Evolutionary conservation across 495 filamentous ascomycete genomes (phyloP).

Genomic region (Rhypophila decipiens): DNA sequence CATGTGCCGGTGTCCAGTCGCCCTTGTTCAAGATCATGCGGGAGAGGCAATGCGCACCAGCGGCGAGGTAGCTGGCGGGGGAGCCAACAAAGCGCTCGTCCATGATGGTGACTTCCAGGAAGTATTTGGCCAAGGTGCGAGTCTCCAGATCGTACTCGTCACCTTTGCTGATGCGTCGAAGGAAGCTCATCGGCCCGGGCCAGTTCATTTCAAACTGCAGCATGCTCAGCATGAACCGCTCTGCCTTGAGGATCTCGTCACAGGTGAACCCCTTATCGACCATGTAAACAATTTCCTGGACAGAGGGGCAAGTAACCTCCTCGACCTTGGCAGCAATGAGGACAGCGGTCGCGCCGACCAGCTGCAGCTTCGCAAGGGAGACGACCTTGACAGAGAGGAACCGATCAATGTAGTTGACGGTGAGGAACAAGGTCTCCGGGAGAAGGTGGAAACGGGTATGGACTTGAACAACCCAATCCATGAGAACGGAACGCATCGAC

Average conservation of each 20-base stretch:
- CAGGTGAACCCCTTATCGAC: conserved; percentile 83
- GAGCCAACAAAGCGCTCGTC: conserved; percentile 93
- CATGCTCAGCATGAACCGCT: conserved; percentile 96
- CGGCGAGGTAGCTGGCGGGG: conserved; percentile 82
- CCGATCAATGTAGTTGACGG: conserved; percentile 92
- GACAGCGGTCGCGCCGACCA: conserved; percentile 93
- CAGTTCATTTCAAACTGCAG: conserved; percentile 90
- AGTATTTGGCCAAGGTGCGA: conserved; percentile 94
- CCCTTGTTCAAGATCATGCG: conserved; percentile 84
- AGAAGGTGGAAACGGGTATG: conserved; percentile 85
- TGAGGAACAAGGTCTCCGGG: conserved; percentile 90
- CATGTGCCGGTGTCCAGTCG: conserved; percentile 76
- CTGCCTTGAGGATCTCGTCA: conserved; percentile 94
- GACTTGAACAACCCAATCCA: conserved; percentile 98
- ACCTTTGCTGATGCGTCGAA: conserved; percentile 93
- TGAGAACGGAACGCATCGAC: conserved; percentile 96
- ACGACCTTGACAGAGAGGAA: conserved; percentile 94
- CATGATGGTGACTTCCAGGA: conserved; percentile 94
- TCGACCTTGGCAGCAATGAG: conserved; percentile 98
- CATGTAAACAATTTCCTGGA: conserved; percentile 97
- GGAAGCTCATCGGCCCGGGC: conserved; percentile 97
- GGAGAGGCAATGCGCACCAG: conserved; percentile 90
- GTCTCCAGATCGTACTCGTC: conserved; percentile 97
- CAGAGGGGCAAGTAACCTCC: conserved; percentile 93
- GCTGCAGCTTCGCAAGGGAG: conserved; percentile 87